A percentile compares a stretch with the other conserved stretches of the same genome.
These are phyloP conservation scores for Pseudodiploospora longispora DNA, from an alignment of 2,329 filamentous ascomycete species.

Conservation along the genomic window DNA sequence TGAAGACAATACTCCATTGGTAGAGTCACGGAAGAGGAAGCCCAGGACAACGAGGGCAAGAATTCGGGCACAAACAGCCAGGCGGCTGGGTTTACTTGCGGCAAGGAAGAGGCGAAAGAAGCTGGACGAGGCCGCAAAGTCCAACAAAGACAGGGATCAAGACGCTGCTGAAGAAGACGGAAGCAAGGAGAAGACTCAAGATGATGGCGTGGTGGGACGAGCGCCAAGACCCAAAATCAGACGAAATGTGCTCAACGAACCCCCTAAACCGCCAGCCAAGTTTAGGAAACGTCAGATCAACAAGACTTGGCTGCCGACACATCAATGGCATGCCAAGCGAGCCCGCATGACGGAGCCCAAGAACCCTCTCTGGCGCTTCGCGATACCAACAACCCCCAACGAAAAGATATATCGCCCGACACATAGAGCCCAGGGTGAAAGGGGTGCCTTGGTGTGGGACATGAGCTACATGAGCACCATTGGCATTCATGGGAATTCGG, in stretches of 20 bases:
- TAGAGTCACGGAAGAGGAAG: slow-evolving; percentile 56
- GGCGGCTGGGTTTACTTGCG: slow-evolving; percentile 57
- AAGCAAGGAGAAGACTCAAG: slow-evolving; percentile 8
- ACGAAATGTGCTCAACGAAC: slow-evolving; percentile 58
- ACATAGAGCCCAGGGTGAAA: slow-evolving; percentile 67
- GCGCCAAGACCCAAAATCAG: slow-evolving; percentile 56
- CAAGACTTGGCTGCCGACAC: slow-evolving; percentile 93
- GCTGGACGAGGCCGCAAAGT: slow-evolving; percentile 20
- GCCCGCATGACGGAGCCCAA: slow-evolving; percentile 78
- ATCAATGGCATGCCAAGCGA: slow-evolving; percentile 87
- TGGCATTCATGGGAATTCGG: slow-evolving; percentile 58
- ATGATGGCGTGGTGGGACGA: slow-evolving; percentile 13
- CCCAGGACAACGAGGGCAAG: slow-evolving; percentile 49
- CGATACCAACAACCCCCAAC: slow-evolving; percentile 75
- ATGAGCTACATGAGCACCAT: slow-evolving; percentile 91
- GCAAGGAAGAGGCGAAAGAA: slow-evolving; percentile 44
- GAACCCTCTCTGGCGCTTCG: slow-evolving; percentile 82
- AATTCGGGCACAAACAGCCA: slow-evolving; percentile 68
- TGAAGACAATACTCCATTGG: slow-evolving; percentile 83
- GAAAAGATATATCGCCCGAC: slow-evolving; percentile 85
- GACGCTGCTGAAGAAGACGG: slow-evolving; percentile 1
- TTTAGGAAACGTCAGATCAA: slow-evolving; percentile 78
- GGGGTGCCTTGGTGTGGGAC: slow-evolving; percentile 83
- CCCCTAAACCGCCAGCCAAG: slow-evolving; percentile 48
- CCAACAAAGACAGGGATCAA: not conserved